Conservation (phyloP, 1,284 basidiomycete species). For the Naganishia liquefaciens region DNA sequence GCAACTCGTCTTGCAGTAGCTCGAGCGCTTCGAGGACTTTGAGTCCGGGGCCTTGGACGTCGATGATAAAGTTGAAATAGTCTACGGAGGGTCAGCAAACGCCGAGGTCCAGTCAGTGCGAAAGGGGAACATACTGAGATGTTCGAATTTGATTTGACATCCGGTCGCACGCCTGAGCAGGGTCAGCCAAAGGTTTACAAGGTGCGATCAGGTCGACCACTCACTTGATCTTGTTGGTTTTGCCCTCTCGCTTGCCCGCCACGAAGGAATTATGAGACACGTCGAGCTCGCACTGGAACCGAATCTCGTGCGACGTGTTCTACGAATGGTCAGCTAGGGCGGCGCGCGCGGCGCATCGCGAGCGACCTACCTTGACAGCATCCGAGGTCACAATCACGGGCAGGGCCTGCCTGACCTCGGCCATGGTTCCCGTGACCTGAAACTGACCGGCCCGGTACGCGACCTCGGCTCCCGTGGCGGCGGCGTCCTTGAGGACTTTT, state of each 20-base stretch:
- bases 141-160: conserved; percentile 99
- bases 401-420: conserved; percentile 5
- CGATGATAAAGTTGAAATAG: conserved; percentile 98
- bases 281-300: conserved; percentile 96
- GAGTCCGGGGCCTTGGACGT: conserved; percentile 77
- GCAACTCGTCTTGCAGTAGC: conserved; percentile 91
- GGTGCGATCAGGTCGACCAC: too few species aligned
- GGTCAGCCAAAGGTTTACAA: too few species aligned
- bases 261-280: conserved; percentile 99
- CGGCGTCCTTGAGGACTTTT: not conserved
- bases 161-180: conserved; percentile 62
- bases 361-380: conserved; percentile 11
- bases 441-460: conserved; percentile 17
- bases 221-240: conserved; percentile 99
- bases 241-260: conserved; percentile 96
- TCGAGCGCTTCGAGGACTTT: conserved; percentile 84
- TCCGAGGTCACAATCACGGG: conserved; percentile 6
- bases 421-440: conserved; percentile 10
- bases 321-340: not conserved
- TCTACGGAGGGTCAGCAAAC: conserved; percentile 55
- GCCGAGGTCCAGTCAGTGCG: not conserved
- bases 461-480: conserved; percentile 8
- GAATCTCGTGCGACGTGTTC: conserved; percentile 54
- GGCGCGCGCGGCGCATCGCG: not conserved
- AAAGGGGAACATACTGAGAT: conserved; percentile 59